Evolutionary conservation across 768 basidiomycete genomes (phyloP).

Genomic region (Amanita muscaria): DNA sequence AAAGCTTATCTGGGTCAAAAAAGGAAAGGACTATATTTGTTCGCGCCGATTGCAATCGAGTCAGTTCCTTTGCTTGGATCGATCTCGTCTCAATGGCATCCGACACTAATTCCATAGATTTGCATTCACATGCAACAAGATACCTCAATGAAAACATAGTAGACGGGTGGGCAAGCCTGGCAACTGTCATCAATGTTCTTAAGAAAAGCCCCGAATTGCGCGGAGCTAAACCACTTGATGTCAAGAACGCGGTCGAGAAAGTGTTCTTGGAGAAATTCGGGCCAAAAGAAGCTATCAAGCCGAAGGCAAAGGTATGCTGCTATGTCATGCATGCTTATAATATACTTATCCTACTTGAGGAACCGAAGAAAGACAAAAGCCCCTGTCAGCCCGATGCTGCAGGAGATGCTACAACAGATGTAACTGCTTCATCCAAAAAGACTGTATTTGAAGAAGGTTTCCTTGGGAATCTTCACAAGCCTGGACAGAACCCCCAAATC

Average conservation of each 20-base stretch:
- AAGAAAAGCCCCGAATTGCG: conserved; percentile 55
- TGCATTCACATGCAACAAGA: conserved; percentile 25
- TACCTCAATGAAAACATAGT: conserved; percentile 42
- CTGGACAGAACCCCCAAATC: conserved; percentile 89
- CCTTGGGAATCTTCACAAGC: conserved; percentile 84
- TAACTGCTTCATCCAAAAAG: conserved; percentile 36
- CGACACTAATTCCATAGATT: conserved; percentile 40
- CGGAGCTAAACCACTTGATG: conserved; percentile 79
- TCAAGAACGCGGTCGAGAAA: conserved; percentile 74
- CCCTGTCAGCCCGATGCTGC: conserved; percentile 20
- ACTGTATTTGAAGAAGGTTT: conserved; percentile 92
- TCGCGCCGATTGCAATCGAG: conserved; percentile 2
- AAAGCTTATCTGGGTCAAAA: too few species aligned
- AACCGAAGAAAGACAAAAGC: conserved; percentile 39
- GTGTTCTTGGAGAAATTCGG: conserved; percentile 65
- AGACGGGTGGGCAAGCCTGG: conserved; percentile 71
- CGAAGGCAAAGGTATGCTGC: conserved; percentile 52
- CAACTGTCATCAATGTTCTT: conserved; percentile 53
- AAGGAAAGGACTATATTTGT: too few species aligned
- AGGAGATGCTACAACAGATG: conserved; percentile 20
- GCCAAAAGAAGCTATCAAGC: conserved; percentile 54
- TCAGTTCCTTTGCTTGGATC: background rate
- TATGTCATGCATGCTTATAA: background rate
- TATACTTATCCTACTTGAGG: conserved; percentile 16
- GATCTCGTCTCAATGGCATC: conserved; percentile 46